phyloP scores from a whole-genome alignment of 805 yeast species.

The Ogataea ganodermae region DNA sequence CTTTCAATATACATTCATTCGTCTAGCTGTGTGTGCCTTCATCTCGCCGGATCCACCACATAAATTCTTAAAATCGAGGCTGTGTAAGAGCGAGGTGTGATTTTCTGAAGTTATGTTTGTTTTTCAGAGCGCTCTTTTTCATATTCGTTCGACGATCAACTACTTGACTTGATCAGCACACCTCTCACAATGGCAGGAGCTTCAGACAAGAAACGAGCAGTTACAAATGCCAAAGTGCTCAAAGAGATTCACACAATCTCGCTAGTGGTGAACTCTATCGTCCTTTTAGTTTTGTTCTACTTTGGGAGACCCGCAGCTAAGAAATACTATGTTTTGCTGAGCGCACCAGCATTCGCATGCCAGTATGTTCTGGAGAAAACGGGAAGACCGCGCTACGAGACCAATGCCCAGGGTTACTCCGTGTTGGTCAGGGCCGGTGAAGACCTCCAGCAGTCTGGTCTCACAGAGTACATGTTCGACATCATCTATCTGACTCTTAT shows the following conservation, averaged over 20 bases:
- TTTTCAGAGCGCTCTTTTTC: neutral
- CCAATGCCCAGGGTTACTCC: slow-evolving; percentile 40
- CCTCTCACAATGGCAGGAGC: slow-evolving; percentile 42
- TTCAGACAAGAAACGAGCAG: slow-evolving; percentile 40
- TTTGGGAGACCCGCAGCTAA: slow-evolving; percentile 49
- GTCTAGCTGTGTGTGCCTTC: too few species aligned
- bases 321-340: slow-evolving; percentile 44
- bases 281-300: slow-evolving; percentile 39
- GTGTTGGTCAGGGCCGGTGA: slow-evolving; percentile 54
- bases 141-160: too few species aligned
- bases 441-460: slow-evolving; percentile 61
- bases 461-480: slow-evolving; percentile 75
- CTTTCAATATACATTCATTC: too few species aligned
- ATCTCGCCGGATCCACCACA: neutral
- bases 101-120: neutral
- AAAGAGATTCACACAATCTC: slow-evolving; percentile 40
- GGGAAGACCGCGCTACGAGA: slow-evolving; percentile 57
- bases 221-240: slow-evolving; percentile 31
- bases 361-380: slow-evolving; percentile 57
- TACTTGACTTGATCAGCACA: neutral
- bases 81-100: neutral
- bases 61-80: neutral
- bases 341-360: slow-evolving; percentile 44
- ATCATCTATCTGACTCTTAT: slow-evolving; percentile 64
- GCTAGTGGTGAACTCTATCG: slow-evolving; percentile 39